These are phyloP conservation scores for Kuraishia ogatae DNA, from an alignment of 805 yeast genomes.

Conservation along the genomic window DNA sequence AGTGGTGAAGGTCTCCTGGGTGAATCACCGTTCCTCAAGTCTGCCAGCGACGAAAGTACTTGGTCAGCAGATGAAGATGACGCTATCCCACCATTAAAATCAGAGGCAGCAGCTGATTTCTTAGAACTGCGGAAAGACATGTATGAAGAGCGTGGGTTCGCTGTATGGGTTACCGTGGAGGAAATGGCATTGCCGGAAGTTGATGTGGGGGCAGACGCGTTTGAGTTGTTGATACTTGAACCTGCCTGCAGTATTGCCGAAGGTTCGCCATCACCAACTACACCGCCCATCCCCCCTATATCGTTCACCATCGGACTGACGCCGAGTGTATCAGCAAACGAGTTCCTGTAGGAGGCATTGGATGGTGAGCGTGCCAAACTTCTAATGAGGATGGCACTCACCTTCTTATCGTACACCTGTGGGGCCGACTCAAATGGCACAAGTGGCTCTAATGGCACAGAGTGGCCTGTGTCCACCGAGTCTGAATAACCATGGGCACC, in stretches of 20 bases:
- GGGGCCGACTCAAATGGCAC: slow-evolving; percentile 66
- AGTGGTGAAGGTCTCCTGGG: no score
- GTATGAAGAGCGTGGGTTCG: slow-evolving; percentile 8
- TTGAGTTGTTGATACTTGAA: no score
- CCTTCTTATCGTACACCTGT: slow-evolving; percentile 71
- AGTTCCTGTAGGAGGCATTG: slow-evolving; percentile 67
- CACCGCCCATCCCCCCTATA: not conserved
- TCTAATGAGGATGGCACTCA: slow-evolving; percentile 62
- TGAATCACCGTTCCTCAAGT: no score
- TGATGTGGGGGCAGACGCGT: no score
- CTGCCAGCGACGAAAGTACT: slow-evolving; percentile 4
- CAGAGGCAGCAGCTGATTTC: no score
- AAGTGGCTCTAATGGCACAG: slow-evolving; percentile 31
- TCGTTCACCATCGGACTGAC: slow-evolving; percentile 17
- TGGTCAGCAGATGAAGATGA: slow-evolving; percentile 14
- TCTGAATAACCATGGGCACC: slow-evolving; percentile 34
- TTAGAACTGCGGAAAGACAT: slow-evolving; percentile 9
- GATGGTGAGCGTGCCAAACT: slow-evolving; percentile 67
- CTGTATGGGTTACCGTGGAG: no score
- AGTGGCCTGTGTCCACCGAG: slow-evolving; percentile 56
- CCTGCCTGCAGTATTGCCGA: no score
- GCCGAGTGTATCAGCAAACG: slow-evolving; percentile 60
- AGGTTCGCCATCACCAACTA: slow-evolving; percentile 1
- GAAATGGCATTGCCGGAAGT: no score
- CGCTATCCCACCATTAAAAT: no score